These are phyloP conservation scores for Podaxis mareebaensis DNA, from an alignment of 768 basidiomycete genomes.

Conservation along the genomic window DNA sequence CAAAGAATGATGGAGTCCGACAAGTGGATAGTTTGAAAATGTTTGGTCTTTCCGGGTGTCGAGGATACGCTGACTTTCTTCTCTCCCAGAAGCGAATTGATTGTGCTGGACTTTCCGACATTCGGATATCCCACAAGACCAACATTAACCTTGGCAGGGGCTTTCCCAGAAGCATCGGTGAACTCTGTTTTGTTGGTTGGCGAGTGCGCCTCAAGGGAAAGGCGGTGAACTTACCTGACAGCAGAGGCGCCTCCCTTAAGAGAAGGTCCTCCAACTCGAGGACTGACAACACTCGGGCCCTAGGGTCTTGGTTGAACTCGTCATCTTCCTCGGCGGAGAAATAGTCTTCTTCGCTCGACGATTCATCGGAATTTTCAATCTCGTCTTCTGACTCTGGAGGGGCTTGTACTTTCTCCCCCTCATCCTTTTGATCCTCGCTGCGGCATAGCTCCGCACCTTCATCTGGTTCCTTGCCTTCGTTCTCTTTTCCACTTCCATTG, in stretches of 20 bases:
- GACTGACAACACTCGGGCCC: slow-evolving; percentile 81
- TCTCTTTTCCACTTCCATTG: slow-evolving; percentile 11
- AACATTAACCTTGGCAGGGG: slow-evolving; percentile 68
- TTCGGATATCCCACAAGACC: slow-evolving; percentile 98
- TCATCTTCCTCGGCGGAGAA: slow-evolving; percentile 57
- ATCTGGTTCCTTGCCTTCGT: slow-evolving; percentile 21
- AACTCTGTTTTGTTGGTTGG: slow-evolving; percentile 48
- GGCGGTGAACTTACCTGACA: slow-evolving; percentile 49
- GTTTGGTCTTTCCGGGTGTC: slow-evolving; percentile 98
- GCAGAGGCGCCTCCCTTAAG: slow-evolving; percentile 64
- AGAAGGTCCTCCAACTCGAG: slow-evolving; percentile 88
- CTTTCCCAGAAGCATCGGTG: slow-evolving; percentile 52
- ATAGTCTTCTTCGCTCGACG: slow-evolving; percentile 40
- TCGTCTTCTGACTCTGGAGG: slow-evolving; percentile 23
- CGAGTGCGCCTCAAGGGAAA: background rate
- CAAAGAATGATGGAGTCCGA: slow-evolving; percentile 85
- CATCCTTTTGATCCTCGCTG: slow-evolving; percentile 16
- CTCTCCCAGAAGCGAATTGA: slow-evolving; percentile 93
- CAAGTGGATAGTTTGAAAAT: slow-evolving; percentile 98
- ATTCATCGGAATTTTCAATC: slow-evolving; percentile 29
- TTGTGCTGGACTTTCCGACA: slow-evolving; percentile 97
- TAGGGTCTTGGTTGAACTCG: slow-evolving; percentile 54
- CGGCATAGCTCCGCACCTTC: slow-evolving; percentile 12
- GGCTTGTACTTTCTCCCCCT: slow-evolving; percentile 20
- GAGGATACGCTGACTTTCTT: slow-evolving; percentile 98